phyloP scores from a whole-genome alignment of 2,329 filamentous ascomycete species.

The Trichoderma sp. region DNA sequence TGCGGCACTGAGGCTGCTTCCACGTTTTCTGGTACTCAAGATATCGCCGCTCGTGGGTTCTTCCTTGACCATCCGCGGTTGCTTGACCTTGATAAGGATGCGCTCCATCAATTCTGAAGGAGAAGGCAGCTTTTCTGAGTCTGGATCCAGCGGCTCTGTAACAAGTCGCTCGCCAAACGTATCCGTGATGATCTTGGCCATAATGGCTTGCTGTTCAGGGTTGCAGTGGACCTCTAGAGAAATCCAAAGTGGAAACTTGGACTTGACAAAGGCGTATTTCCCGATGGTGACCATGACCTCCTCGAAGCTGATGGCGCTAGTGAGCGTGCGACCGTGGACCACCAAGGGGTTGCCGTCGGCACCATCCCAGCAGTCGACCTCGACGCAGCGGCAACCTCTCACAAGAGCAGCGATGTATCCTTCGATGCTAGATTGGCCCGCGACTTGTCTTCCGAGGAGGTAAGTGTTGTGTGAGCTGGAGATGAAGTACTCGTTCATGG shows the following conservation, averaged over 20 bases:
- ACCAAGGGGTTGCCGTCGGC: conserved; percentile 84
- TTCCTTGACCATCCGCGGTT: conserved; percentile 52
- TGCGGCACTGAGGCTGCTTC: conserved; percentile 72
- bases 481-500: conserved; percentile 95
- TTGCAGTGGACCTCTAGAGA: conserved; percentile 96
- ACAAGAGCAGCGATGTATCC: conserved; percentile 89
- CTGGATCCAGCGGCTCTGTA: conserved; percentile 70
- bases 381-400: conserved; percentile 89
- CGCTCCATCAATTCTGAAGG: conserved; percentile 82
- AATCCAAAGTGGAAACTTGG: conserved; percentile 87
- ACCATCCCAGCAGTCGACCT: conserved; percentile 98
- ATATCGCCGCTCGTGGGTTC: conserved; percentile 39
- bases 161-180: conserved; percentile 81
- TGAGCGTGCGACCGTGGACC: conserved; percentile 87
- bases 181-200: conserved; percentile 87
- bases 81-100: conserved; percentile 94
- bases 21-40: conserved; percentile 51
- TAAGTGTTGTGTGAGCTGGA: conserved; percentile 99
- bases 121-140: conserved; percentile 71
- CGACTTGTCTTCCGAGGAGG: conserved; percentile 85
- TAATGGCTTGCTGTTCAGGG: conserved; percentile 75
- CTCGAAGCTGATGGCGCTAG: conserved; percentile 82
- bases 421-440: conserved; percentile 87
- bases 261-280: conserved; percentile 88
- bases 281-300: conserved; percentile 93